phyloP scores from a whole-genome alignment of 331 rosid species.

The Quercus lobata region DNA sequence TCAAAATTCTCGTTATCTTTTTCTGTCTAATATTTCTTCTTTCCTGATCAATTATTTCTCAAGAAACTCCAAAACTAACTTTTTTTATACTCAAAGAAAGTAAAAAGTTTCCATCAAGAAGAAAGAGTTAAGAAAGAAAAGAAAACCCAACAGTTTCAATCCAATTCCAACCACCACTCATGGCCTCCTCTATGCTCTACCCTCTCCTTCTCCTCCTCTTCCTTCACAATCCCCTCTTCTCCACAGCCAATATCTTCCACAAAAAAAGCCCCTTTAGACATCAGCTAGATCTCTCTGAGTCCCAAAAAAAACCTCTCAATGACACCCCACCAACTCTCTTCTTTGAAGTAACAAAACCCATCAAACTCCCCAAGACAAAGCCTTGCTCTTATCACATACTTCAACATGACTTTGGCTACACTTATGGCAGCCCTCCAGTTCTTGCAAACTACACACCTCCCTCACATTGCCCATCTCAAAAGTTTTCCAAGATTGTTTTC shows the following conservation, averaged over 20 bases:
- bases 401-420: slow-evolving; percentile 63
- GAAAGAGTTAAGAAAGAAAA: no score
- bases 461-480: slow-evolving; percentile 36
- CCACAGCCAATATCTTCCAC: slow-evolving; percentile 35
- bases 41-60: no score
- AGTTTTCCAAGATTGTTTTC: slow-evolving; percentile 63
- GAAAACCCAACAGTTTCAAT: no score
- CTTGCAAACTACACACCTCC: slow-evolving; percentile 63
- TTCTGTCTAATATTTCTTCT: no score
- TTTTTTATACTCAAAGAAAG: no score
- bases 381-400: slow-evolving; percentile 62
- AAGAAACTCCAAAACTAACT: no score
- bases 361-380: slow-evolving; percentile 43
- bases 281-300: background rate
- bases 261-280: slow-evolving; percentile 28
- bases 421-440: slow-evolving; percentile 70
- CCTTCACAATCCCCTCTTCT: slow-evolving; percentile 24
- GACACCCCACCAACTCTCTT: slow-evolving; percentile 43
- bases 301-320: slow-evolving; percentile 4
- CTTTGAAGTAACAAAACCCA: slow-evolving; percentile 78
- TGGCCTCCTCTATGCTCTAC: slow-evolving; percentile 2
- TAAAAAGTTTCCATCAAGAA: no score
- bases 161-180: no score
- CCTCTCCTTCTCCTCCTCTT: slow-evolving; percentile 9
- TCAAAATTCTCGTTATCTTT: no score